Conservation (phyloP, 768 basidiomycete species). For the Cyathus striatus region DNA sequence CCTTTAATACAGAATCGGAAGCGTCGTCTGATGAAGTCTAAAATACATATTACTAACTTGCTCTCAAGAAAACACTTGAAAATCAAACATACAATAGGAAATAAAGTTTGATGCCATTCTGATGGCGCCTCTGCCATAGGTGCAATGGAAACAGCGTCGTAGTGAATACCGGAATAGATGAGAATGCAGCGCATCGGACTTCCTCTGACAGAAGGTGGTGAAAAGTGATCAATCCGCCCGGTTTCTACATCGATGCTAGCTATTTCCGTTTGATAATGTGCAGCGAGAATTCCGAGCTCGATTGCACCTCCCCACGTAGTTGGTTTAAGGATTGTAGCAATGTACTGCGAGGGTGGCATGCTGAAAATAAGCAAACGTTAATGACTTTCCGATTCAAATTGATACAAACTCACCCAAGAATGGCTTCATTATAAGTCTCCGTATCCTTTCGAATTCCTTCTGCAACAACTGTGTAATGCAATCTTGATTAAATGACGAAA, state of each 20-base stretch:
- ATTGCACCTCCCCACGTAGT: constrained; percentile 95
- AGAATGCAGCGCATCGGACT: constrained; percentile 55
- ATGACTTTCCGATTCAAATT: not conserved
- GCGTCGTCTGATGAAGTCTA: constrained; percentile 29
- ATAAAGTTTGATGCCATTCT: constrained; percentile 89
- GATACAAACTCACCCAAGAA: constrained; percentile 64
- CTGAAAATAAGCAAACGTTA: constrained; percentile 12
- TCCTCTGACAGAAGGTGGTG: constrained; percentile 40
- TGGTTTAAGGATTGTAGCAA: constrained; percentile 73
- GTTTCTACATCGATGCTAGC: constrained; percentile 89
- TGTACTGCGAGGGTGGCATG: constrained; percentile 65
- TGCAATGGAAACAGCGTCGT: constrained; percentile 84
- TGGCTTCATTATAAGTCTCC: constrained; percentile 74
- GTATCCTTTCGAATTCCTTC: constrained; percentile 72
- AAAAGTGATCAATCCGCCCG: constrained; percentile 82
- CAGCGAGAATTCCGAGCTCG: constrained; percentile 81
- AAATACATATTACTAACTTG: not conserved
- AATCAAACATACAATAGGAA: constrained; percentile 47
- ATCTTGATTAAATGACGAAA: not conserved
- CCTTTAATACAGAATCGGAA: constrained; percentile 52
- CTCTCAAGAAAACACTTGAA: not conserved
- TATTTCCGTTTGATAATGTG: constrained; percentile 82
- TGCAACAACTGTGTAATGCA: constrained; percentile 59
- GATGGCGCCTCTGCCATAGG: constrained; percentile 69
- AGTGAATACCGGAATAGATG: constrained; percentile 96